phyloP scores from a whole-genome alignment of 148 eudicot species.

The Salicornia ramosissima region DNA sequence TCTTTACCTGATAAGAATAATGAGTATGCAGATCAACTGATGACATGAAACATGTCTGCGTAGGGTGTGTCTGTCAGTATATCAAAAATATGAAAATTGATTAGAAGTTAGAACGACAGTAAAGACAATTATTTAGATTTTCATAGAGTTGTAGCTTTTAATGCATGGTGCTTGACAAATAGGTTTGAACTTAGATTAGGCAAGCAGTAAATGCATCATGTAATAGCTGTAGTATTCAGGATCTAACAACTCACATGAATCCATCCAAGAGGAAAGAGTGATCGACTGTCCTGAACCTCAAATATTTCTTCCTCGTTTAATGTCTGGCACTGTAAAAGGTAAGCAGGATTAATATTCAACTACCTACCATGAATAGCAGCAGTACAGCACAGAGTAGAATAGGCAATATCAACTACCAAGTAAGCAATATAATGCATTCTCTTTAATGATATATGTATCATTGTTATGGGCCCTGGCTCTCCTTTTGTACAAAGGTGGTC shows the following conservation, averaged over 20 bases:
- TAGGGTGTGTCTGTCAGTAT: slow-evolving; percentile 78
- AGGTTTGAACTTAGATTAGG: not conserved
- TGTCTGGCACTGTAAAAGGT: slow-evolving; percentile 71
- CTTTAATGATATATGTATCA: not conserved
- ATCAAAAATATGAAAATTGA: slow-evolving; percentile 4
- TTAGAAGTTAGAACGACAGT: not conserved
- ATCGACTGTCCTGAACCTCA: slow-evolving; percentile 85
- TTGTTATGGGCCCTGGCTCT: not conserved
- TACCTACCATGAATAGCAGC: slow-evolving; percentile 2
- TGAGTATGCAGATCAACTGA: slow-evolving; percentile 99
- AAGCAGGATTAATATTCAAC: slow-evolving; percentile 1
- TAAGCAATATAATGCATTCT: not conserved
- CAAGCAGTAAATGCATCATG: not conserved
- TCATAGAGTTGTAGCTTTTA: not conserved
- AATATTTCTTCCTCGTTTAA: slow-evolving; percentile 92
- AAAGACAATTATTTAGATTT: not conserved
- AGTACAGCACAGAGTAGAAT: not conserved
- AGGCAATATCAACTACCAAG: not conserved
- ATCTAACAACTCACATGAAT: slow-evolving; percentile 71
- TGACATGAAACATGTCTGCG: slow-evolving; percentile 99
- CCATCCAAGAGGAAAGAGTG: slow-evolving; percentile 97
- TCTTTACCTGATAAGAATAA: slow-evolving; percentile 93
- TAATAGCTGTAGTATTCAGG: not conserved
- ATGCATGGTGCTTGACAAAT: not conserved
- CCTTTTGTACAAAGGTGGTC: not conserved